Evolutionary conservation across 345 rosid genomes (phyloP), one percentile per base, ranked within the genome.

Genomic region (Dipteronia sinensis): DNA sequence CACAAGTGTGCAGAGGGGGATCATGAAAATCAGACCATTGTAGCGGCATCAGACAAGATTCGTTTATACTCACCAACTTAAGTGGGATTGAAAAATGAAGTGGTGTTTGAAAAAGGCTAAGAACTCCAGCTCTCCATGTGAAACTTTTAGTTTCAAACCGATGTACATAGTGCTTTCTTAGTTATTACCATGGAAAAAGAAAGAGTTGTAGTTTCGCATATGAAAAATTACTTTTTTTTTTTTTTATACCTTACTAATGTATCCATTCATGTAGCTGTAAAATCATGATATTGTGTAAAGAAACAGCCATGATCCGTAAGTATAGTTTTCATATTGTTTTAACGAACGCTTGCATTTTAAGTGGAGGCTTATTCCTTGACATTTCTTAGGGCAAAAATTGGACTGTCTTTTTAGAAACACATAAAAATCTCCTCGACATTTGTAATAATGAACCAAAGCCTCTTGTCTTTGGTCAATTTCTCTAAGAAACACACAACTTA

Each of bases 281-380:
- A 16, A 46, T 65, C 62, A 29, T 74, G 62, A 46, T 74, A 27
- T 49, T 75, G 70, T 47, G 42, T 27, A 65, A 74, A 63, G 23
- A 25, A 47, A 49, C 29, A 15, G 71, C 71, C 16, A 73, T 61
- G 7, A 15, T 61, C 15, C 38, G 13, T 9, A 15, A 47, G 58
- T 10, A 19, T 63, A 19, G 19, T 31, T 55, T 55, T 46, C 1
- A 46, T 46, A 2, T 34, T 34, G 6, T 34, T 34, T 34, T 6
- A 34, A 3, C 38, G 38, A 34, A 34, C 6, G 38, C 38, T 5
- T 1, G 38, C 38, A 34, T 34, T 34, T 34, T 34, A 34, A 34
- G 38, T 34, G 38, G 38, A 4, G 38, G 6, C 6, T 34, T 34
- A 34, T 34, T 34, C 38, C 38, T 34, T 34, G 38, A 4, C 38